Evolutionary conservation across 208 protist species (phyloP).

Genomic region (Wallacemonas sp.): DNA sequence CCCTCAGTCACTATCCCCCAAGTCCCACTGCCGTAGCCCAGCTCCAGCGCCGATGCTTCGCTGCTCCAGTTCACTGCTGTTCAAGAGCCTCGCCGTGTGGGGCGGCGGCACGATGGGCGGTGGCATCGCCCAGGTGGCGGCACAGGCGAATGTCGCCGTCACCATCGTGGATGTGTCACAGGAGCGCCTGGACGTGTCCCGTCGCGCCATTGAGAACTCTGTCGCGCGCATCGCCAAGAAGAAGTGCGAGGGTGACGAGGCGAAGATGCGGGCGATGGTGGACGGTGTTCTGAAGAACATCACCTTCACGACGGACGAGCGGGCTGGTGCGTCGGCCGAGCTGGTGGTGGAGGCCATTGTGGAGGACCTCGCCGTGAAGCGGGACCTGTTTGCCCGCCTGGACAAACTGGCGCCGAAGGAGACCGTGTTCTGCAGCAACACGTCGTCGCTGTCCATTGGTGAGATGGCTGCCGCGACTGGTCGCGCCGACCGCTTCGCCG

Average conservation of each 20-base stretch:
- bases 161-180: constrained; percentile 62
- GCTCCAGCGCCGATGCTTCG: constrained; percentile 17
- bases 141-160: constrained; percentile 40
- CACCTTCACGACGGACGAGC: constrained; percentile 63
- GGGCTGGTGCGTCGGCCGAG: constrained; percentile 26
- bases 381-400: constrained; percentile 42
- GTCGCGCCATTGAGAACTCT: constrained; percentile 46
- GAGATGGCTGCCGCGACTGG: constrained; percentile 57
- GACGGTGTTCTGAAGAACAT: constrained; percentile 34
- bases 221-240: constrained; percentile 60
- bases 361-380: constrained; percentile 68
- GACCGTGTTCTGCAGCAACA: constrained; percentile 87
- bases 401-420: constrained; percentile 51
- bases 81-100: constrained; percentile 49
- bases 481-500: constrained; percentile 69
- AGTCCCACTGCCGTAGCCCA: no score
- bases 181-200: constrained; percentile 42
- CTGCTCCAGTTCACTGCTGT: constrained; percentile 9
- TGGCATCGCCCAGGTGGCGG: constrained; percentile 68
- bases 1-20: no score
- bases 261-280: constrained; percentile 42
- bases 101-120: constrained; percentile 75
- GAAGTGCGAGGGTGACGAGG: constrained; percentile 42
- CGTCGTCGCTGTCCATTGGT: constrained; percentile 68
- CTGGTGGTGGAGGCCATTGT: constrained; percentile 68